Conservation (phyloP, 352 stramenopile species). For the Globisporangium mamillatum region DNA sequence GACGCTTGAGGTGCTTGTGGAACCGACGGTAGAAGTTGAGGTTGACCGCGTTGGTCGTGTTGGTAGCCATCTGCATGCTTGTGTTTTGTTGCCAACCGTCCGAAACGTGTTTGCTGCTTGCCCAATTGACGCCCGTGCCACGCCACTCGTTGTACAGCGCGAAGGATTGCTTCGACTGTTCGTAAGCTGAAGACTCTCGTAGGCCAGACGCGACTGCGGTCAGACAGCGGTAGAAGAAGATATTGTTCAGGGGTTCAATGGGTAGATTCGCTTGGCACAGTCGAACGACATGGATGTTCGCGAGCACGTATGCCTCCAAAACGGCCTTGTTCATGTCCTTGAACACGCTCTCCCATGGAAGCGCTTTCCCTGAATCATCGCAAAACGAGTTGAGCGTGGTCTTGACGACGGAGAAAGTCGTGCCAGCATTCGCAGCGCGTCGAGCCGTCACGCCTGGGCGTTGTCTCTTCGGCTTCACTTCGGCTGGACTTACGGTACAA, state of each 20-base stretch:
- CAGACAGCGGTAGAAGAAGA: slow-evolving; percentile 14
- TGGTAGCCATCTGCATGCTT: slow-evolving; percentile 2
- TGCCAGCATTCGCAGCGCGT: too few species aligned
- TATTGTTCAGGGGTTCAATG: slow-evolving; percentile 1
- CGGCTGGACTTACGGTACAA: too few species aligned
- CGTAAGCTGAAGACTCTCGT: background rate
- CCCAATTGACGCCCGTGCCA: background rate
- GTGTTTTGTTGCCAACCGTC: slow-evolving; percentile 3
- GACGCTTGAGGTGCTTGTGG: slow-evolving; percentile 8
- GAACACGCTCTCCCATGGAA: slow-evolving; percentile 11
- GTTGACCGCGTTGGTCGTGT: slow-evolving; percentile 6
- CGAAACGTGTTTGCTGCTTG: background rate
- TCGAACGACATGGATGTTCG: slow-evolving; percentile 13
- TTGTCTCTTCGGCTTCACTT: too few species aligned
- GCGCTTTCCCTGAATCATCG: background rate
- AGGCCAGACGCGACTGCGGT: background rate
- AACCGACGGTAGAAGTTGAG: slow-evolving; percentile 16
- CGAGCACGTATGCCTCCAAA: slow-evolving; percentile 15
- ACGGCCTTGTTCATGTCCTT: slow-evolving; percentile 14
- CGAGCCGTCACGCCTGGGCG: too few species aligned
- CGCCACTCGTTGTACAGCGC: slow-evolving; percentile 13
- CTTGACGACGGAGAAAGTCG: too few species aligned
- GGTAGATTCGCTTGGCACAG: slow-evolving; percentile 2
- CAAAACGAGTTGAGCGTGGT: slow-evolving; percentile 15
- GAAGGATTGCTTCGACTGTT: slow-evolving; percentile 9